phyloP scores from a whole-genome alignment of 345 rosid genomes.

The Bruguiera sexangula region DNA sequence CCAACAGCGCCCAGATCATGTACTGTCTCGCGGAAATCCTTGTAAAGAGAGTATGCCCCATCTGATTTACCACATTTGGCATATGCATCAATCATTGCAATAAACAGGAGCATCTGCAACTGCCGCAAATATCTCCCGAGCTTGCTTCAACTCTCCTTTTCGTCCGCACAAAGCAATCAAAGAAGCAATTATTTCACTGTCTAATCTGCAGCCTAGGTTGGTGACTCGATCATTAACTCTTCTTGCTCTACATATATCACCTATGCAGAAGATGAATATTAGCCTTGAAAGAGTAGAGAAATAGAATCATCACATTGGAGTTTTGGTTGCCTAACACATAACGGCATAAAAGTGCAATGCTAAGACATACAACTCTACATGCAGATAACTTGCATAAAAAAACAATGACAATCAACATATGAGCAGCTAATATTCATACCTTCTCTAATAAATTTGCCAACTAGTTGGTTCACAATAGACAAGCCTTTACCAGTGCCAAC shows the following conservation, averaged over 20 bases:
- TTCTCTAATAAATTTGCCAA: conserved; percentile 48
- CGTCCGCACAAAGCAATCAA: conserved; percentile 56
- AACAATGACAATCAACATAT: not conserved
- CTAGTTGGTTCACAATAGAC: conserved; percentile 45
- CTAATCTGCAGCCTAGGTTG: conserved; percentile 42
- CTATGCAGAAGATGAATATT: conserved; percentile 32
- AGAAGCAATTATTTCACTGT: conserved; percentile 50
- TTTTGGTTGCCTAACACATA: not conserved
- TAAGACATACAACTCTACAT: not conserved
- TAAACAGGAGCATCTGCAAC: conserved; percentile 44
- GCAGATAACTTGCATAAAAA: not conserved
- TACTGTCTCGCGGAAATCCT: conserved; percentile 42
- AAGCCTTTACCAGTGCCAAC: conserved; percentile 48
- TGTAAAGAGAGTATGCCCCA: conserved; percentile 55
- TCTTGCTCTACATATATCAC: conserved; percentile 50
- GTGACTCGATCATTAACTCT: conserved; percentile 36
- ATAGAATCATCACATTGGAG: not conserved
- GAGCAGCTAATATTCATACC: conserved; percentile 31
- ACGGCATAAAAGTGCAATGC: not conserved
- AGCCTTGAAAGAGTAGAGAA: conserved; percentile 2
- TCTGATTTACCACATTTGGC: conserved; percentile 56
- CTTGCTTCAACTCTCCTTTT: conserved; percentile 47
- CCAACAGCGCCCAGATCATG: conserved; percentile 50
- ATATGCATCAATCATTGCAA: conserved; percentile 66
- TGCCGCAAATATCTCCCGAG: conserved; percentile 45